These are phyloP conservation scores for Neoarthrinium moseri DNA, from an alignment of 2,329 filamentous ascomycete genomes.

Conservation along the genomic window DNA sequence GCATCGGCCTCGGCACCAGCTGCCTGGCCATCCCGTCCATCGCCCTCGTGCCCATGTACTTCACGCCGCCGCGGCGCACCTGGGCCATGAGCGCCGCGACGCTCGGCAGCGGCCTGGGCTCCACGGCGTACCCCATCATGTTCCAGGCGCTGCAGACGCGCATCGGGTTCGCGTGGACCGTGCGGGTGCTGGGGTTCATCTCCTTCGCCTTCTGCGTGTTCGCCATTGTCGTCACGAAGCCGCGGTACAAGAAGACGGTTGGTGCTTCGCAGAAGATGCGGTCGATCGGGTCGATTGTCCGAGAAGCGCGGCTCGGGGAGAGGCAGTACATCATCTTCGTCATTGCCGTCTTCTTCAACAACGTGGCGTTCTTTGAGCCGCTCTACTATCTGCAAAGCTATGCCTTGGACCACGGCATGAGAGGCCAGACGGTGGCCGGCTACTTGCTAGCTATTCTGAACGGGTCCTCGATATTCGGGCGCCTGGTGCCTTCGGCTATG, in stretches of 20 bases:
- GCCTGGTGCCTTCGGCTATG: constrained; percentile 1
- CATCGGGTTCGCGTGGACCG: constrained; percentile 4
- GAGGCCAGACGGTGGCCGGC: neutral
- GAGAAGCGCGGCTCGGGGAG: constrained; percentile 1
- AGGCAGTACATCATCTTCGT: neutral
- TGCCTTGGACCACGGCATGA: constrained; percentile 1
- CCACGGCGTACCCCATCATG: constrained; percentile 6
- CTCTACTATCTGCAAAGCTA: constrained; percentile 3
- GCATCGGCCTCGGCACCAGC: constrained; percentile 5
- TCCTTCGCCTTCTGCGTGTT: constrained; percentile 2
- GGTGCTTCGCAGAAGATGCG: neutral
- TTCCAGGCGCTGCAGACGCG: constrained; percentile 1
- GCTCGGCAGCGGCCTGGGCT: neutral
- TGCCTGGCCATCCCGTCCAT: constrained; percentile 5
- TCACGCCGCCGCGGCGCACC: neutral
- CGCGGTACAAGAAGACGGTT: constrained; percentile 1
- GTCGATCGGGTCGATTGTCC: neutral
- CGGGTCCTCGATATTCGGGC: constrained; percentile 3
- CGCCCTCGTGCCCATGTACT: constrained; percentile 5
- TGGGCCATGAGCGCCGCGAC: constrained; percentile 3
- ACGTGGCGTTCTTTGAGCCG: constrained; percentile 5
- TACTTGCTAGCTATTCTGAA: constrained; percentile 7
- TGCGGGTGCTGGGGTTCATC: constrained; percentile 5
- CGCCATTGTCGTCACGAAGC: constrained; percentile 4
- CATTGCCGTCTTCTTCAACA: constrained; percentile 6